Percentiles rank a stretch among this genome's conserved stretches.
These are phyloP conservation scores for Dryadomyces quercus-mongolicae DNA, from an alignment of 2,329 filamentous ascomycete species.

Conservation along the genomic window DNA sequence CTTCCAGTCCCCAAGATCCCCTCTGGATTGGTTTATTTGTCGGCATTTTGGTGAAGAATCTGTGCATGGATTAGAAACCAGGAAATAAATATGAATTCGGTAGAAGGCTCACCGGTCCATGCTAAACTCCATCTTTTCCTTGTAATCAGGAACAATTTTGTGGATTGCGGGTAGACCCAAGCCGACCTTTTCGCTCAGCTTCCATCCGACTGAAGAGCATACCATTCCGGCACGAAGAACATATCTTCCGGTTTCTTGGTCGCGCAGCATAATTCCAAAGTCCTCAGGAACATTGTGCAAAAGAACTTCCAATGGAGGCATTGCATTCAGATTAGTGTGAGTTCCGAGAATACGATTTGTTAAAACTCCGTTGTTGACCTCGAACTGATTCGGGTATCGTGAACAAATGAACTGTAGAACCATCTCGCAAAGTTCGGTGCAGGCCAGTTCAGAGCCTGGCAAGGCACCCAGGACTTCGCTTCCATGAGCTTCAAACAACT, in stretches of 20 bases:
- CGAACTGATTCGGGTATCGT: slow-evolving; percentile 66
- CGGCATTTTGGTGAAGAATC: slow-evolving; percentile 44
- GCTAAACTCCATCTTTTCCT: slow-evolving; percentile 75
- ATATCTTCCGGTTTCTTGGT: slow-evolving; percentile 61
- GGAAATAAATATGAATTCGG: neutral
- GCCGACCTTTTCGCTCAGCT: slow-evolving; percentile 61
- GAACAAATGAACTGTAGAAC: slow-evolving; percentile 65
- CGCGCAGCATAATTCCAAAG: slow-evolving; percentile 64
- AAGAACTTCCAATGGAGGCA: slow-evolving; percentile 56
- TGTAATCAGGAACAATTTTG: slow-evolving; percentile 64
- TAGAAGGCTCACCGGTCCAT: slow-evolving; percentile 62
- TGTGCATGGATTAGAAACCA: neutral
- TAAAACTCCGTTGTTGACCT: slow-evolving; percentile 39
- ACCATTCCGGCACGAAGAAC: slow-evolving; percentile 63
- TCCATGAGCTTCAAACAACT: slow-evolving; percentile 51
- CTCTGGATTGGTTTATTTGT: slow-evolving; percentile 67
- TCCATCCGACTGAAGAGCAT: slow-evolving; percentile 74
- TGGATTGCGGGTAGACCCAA: slow-evolving; percentile 61
- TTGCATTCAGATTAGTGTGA: slow-evolving; percentile 44
- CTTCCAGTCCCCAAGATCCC: slow-evolving; percentile 73
- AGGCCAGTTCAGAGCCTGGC: slow-evolving; percentile 65
- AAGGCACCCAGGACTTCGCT: slow-evolving; percentile 52
- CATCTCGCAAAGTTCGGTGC: slow-evolving; percentile 85
- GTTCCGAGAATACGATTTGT: slow-evolving; percentile 57
- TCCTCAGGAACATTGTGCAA: slow-evolving; percentile 75